phyloP scores from a whole-genome alignment of 2,329 filamentous ascomycete species.

The Aspergillus clavatus region DNA sequence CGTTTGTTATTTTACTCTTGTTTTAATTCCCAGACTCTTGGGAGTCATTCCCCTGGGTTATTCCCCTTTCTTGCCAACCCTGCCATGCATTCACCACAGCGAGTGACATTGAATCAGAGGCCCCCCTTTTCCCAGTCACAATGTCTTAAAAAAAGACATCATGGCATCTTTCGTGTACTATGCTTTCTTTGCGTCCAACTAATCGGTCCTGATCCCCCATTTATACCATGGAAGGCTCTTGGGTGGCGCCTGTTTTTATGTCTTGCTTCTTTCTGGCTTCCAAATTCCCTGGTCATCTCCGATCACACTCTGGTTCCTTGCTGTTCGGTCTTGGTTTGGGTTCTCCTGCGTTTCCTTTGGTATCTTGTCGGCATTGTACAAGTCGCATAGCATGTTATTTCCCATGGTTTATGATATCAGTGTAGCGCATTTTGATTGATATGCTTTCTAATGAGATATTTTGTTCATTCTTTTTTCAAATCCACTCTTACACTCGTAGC shows the following conservation, averaged over 20 bases:
- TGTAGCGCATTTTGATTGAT: constrained; percentile 13
- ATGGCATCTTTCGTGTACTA: constrained; percentile 18
- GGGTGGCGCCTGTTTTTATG: background rate
- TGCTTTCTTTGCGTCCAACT: constrained; percentile 12
- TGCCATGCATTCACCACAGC: background rate
- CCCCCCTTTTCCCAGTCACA: constrained; percentile 3
- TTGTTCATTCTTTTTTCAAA: constrained; percentile 9
- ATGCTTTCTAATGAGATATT: constrained; percentile 6
- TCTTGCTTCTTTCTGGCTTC: constrained; percentile 6
- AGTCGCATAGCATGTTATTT: constrained; percentile 19
- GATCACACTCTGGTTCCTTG: constrained; percentile 16
- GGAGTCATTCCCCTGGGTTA: constrained; percentile 5
- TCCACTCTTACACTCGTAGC: too few relatives aligned
- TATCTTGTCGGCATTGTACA: constrained; percentile 6
- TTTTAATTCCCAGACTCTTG: constrained; percentile 17
- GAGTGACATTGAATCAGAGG: constrained; percentile 4
- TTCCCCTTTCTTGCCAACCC: background rate
- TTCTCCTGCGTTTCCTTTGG: constrained; percentile 10
- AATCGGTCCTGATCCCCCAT: background rate
- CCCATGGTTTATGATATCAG: constrained; percentile 20
- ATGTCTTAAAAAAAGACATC: constrained; percentile 2
- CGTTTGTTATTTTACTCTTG: constrained; percentile 19
- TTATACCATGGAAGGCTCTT: background rate
- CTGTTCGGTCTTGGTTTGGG: constrained; percentile 18
- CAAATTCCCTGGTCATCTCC: constrained; percentile 13